phyloP scores from a whole-genome alignment of 257 asterid species.

The Solanum chiquidenum region DNA sequence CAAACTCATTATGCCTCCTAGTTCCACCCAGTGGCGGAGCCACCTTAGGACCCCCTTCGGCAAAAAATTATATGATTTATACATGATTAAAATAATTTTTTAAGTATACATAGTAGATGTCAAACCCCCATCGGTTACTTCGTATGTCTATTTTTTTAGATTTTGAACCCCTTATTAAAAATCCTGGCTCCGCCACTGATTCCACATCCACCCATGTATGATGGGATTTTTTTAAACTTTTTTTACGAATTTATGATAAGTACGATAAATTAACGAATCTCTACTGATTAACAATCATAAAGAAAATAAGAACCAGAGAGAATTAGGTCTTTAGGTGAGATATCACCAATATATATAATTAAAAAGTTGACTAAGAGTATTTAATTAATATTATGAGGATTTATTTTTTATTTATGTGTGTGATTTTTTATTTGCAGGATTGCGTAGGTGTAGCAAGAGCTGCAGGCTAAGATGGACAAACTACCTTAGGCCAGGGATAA shows the following conservation, averaged over 20 bases:
- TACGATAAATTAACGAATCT: too few relatives aligned
- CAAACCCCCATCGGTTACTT: too few relatives aligned
- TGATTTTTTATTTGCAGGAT: slow-evolving; percentile 24
- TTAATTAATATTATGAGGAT: not conserved
- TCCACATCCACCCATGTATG: not conserved
- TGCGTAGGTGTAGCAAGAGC: slow-evolving; percentile 89
- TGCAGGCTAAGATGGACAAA: slow-evolving; percentile 96
- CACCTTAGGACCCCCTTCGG: too few relatives aligned
- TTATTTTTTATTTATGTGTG: not conserved
- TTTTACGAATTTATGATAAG: too few relatives aligned
- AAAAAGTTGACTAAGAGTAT: not conserved
- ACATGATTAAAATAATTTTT: too few relatives aligned
- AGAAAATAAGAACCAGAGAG: too few relatives aligned
- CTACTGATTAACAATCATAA: not conserved
- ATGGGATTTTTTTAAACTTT: not conserved
- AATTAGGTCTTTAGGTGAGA: not conserved
- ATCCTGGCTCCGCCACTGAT: too few relatives aligned
- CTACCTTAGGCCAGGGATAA: slow-evolving; percentile 89
- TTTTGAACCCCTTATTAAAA: too few relatives aligned
- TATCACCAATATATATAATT: not conserved
- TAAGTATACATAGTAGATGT: too few relatives aligned
- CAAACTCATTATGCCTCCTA: not conserved
- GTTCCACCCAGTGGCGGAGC: too few relatives aligned
- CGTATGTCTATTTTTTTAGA: too few relatives aligned
- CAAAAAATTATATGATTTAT: too few relatives aligned